These are phyloP conservation scores for Pleurostoma richardsiae DNA, from an alignment of 2,329 filamentous ascomycete species.

Conservation along the genomic window DNA sequence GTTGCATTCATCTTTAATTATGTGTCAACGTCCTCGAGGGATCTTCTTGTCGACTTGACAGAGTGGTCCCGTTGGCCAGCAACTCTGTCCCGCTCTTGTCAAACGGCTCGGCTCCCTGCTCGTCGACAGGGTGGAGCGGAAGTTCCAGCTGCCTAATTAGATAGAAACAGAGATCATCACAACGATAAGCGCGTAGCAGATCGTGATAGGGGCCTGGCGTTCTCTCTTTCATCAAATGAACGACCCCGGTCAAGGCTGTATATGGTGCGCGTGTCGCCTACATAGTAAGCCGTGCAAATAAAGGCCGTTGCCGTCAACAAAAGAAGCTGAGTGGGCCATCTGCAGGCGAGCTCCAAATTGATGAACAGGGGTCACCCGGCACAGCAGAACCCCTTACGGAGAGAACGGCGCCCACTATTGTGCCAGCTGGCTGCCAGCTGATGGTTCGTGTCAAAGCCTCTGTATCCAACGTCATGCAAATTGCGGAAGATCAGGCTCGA, in stretches of 20 bases:
- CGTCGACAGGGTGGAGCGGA: not conserved
- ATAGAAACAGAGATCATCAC: not conserved
- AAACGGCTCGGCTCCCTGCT: not conserved
- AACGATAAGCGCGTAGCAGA: not conserved
- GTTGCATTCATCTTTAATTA: constrained; percentile 59
- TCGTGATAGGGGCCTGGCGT: not conserved
- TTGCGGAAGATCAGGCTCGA: too few species aligned
- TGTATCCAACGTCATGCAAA: too few species aligned
- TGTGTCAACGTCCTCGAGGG: not conserved
- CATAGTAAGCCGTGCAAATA: not conserved
- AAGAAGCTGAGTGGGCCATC: not conserved
- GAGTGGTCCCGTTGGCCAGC: too few species aligned
- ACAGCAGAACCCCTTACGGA: too few species aligned
- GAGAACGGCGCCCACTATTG: too few species aligned
- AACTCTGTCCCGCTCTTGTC: not conserved
- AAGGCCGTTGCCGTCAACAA: not conserved
- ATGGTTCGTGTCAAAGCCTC: too few species aligned
- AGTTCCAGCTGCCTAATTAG: not conserved
- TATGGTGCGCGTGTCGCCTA: not conserved
- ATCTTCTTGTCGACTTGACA: too few species aligned
- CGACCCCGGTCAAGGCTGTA: not conserved
- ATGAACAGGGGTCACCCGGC: too few species aligned
- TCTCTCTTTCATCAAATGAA: not conserved
- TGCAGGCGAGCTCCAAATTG: too few species aligned
- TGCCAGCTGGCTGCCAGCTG: too few species aligned